Base-by-base conservation (phyloP, 1,284 basidiomycete species). In the Boletus subluridellus region DNA sequence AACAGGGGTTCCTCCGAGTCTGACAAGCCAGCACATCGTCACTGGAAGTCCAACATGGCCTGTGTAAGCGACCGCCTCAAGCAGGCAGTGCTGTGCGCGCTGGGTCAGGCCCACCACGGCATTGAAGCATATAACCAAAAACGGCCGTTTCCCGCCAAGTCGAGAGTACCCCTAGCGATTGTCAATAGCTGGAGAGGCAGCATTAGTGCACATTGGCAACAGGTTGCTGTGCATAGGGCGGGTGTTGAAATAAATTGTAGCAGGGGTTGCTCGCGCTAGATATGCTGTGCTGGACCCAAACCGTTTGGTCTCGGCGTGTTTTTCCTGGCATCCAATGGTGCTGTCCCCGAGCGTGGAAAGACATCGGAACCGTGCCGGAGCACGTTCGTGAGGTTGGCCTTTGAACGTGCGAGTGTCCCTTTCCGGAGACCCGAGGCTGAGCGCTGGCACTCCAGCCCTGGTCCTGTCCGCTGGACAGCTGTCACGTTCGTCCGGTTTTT, bases 401-500 rank as follows among this genome's bases (percentile, higher is more conserved):
- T 11, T 48, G 30, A 64, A 62, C 61, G 58, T 66, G 64, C 28
- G 45, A 64, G 41, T n/a, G 21, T 9, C 39, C 62, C 50, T 41
- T 55, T 65, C 28, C 6, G 49, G 54, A 54, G 8, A 54, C 41
- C 2, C 12, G 26, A 30, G 48, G 55, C 54, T 26, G 54, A 24
- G 34, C 24, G 24, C 24, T 24, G 24, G 24, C 24, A 24, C 24
- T 24, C 24, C 24, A 24, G 24, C 24, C 52, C 53, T n/a, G 26
- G 10, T 15, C 1, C 28, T 44, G 51, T 30, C 42, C 28, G n/a
- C 12, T 42, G 30, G 34, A 30, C 51, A 53, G 11, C 48, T 37
- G 54, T 62, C 63, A 64, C 61, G 67, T 66, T 68, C 53, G 65
- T 65, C 54, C 42, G 21, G 30, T 32, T 53, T 55, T 51, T 35